Base-by-base conservation (phyloP, 306 rosid species). In the Cucumis melo region DNA sequence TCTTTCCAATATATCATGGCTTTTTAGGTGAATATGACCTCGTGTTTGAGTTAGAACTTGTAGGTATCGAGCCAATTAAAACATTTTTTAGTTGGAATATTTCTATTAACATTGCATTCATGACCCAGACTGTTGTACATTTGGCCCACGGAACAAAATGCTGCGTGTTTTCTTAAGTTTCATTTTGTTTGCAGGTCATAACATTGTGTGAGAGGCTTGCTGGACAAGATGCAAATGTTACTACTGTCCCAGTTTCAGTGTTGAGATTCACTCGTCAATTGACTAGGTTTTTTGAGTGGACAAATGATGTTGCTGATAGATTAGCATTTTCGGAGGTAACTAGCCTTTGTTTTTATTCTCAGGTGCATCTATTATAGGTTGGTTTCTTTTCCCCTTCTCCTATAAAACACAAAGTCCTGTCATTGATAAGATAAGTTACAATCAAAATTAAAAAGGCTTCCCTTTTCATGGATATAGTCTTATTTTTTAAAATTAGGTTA, bases 181-280 rank as follows among this genome's bases (percentile, higher is more conserved):
- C 8, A 41, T 61, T 78, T 80, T 74, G 78, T 70, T 82, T 62
- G 70, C 73, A 92, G 97, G 98, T 94, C 63, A 94, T 92, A 75
- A 86, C 98, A 27, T 80, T 92, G 83, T 94, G 97, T 59, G 98
- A 94, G 91, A 90, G 98, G 88, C 96, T 94, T 70, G 97, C 98
- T 0, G 98, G 98, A 77, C 97, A 90, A 82, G 98, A 92, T 85
- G 97, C 97, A 63, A 94, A 94, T 85, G 92, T 92, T 20, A 94
- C 98, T 20, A 90, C 87, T 12, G 97, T 94, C 78, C 98, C 98
- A 0, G 97, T 92, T 82, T 89, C 98, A 34, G 82, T 94, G 77
- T 88, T 91, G 79, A 94, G 98, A 81, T 78, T 92, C 55, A 90
- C 97, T 76, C 93, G 98, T 64, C 98, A 90, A 78, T 70, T 94